Evolutionary conservation across 768 basidiomycete species (phyloP).

Genomic region (Lactarius tabidus): DNA sequence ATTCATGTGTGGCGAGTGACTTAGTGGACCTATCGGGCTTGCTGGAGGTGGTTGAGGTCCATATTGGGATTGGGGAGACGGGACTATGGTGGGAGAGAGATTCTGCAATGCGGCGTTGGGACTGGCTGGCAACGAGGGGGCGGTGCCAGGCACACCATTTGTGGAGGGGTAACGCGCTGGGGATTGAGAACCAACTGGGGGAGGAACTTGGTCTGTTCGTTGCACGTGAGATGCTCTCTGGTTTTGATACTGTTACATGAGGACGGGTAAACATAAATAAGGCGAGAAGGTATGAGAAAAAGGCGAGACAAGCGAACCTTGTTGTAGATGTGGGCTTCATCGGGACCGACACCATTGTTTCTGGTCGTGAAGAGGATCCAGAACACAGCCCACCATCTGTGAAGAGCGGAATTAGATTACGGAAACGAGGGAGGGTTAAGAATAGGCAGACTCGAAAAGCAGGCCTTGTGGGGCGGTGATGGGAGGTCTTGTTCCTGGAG

Average conservation of each 20-base stretch:
- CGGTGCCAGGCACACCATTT: conserved; percentile 24
- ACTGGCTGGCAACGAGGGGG: conserved; percentile 22
- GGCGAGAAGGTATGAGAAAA: too few relatives aligned
- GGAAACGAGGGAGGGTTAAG: conserved; percentile 14
- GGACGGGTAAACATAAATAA: background rate
- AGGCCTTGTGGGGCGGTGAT: conserved; percentile 82
- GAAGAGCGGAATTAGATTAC: conserved; percentile 19
- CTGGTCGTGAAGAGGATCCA: conserved; percentile 84
- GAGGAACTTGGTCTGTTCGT: background rate
- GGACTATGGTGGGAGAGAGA: conserved; percentile 61
- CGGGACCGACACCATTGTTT: conserved; percentile 58
- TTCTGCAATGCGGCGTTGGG: conserved; percentile 48
- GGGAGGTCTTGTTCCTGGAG: conserved; percentile 59
- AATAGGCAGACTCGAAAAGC: conserved; percentile 65
- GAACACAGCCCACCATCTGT: conserved; percentile 86
- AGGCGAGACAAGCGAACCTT: conserved; percentile 45
- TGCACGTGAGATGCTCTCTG: conserved; percentile 24
- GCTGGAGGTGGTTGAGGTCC: conserved; percentile 33
- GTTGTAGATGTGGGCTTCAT: conserved; percentile 68
- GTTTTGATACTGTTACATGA: conserved; percentile 36
- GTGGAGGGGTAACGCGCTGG: conserved; percentile 27
- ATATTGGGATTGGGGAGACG: conserved; percentile 50
- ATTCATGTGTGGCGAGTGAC: conserved; percentile 52
- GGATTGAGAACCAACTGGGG: conserved; percentile 20
- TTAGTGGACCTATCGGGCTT: conserved; percentile 46